phyloP scores from a whole-genome alignment of 805 yeast species.

The Candida arabinofermentans region DNA sequence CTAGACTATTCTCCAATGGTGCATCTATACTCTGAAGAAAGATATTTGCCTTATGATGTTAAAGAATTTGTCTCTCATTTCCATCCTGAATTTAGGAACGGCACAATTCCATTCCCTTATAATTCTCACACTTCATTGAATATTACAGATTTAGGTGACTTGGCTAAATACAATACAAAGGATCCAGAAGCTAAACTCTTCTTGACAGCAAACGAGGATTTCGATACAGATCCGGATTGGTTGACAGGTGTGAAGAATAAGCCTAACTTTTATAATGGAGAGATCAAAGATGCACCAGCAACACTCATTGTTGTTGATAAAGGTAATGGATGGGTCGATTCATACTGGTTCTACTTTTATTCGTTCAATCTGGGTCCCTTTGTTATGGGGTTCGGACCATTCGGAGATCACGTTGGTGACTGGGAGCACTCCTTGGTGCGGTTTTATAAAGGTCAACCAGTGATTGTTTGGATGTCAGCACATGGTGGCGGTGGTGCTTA shows the following conservation, averaged over 20 bases:
- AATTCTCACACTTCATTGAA: conserved; percentile 7
- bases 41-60: conserved; percentile 80
- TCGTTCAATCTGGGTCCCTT: conserved; percentile 93
- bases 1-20: conserved; percentile 71
- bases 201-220: conserved; percentile 67
- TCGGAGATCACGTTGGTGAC: conserved; percentile 95
- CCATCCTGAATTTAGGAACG: conserved; percentile 49
- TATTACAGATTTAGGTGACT: conserved; percentile 32
- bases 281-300: conserved; percentile 73
- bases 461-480: conserved; percentile 92
- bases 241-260: conserved; percentile 65
- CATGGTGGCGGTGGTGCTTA: conserved; percentile 97
- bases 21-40: conserved; percentile 84
- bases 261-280: conserved; percentile 72
- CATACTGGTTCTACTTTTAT: conserved; percentile 94
- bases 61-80: conserved; percentile 65
- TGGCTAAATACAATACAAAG: conserved; percentile 29
- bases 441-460: conserved; percentile 75
- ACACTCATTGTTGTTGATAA: conserved; percentile 81
- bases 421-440: conserved; percentile 96
- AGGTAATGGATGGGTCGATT: conserved; percentile 92
- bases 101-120: conserved; percentile 33
- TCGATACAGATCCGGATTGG: conserved; percentile 75
- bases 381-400: conserved; percentile 97
- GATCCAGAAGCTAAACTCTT: conserved; percentile 39